Base-by-base conservation (phyloP, 768 basidiomycete genomes). In the Lactarius sanguifluus region DNA sequence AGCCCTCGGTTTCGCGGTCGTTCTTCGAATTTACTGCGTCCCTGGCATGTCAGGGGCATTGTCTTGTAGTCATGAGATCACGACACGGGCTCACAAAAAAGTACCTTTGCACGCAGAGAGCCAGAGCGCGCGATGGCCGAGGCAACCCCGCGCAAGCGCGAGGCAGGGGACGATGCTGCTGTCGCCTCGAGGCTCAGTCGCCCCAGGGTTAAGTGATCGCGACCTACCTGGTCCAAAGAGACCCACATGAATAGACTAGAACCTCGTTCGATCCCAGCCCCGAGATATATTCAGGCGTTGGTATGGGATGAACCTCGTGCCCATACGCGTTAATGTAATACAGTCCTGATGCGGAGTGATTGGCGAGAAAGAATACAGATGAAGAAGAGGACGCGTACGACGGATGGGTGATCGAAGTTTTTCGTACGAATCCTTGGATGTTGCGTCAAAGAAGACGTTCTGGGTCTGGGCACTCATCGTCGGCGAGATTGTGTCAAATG, bases 241-340 rank as follows among this genome's bases (percentile, higher is more conserved):
- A 96, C 6, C 95, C 95, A 73, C 94, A 95, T 3, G 93, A 95
- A 75, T 96, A 97, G 2, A 98, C 86, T 34, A 98, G 79, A 2
- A 90, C 79, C 69, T 91, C 85, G 64, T 83, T 83, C 36, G 81
- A 77, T 4, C 77, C 76, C 12, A 96, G 78, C 60, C 84, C 83
- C 15, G 83, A 76, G 59, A 98, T 73, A 73, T 88, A 93, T 52
- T 91, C 91, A 1, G 87, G 84, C 74, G 96, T 96, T 0, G 95
- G 94, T 50, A 85, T 81, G 20, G 95, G 95, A 72, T 91, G 87
- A n/a, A 97, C 90, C 77, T 96, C 93, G 77, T 89, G 89, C 12
- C 93, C 93, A 71, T 94, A 96, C 8, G 87, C 85, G 74, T 96
- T 96, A 77, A 96, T 93, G 76, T 96, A 95, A 75, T 86, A 91